Conservation (phyloP, 2,329 filamentous ascomycete genomes). For the Fusarium protoensiforme region DNA sequence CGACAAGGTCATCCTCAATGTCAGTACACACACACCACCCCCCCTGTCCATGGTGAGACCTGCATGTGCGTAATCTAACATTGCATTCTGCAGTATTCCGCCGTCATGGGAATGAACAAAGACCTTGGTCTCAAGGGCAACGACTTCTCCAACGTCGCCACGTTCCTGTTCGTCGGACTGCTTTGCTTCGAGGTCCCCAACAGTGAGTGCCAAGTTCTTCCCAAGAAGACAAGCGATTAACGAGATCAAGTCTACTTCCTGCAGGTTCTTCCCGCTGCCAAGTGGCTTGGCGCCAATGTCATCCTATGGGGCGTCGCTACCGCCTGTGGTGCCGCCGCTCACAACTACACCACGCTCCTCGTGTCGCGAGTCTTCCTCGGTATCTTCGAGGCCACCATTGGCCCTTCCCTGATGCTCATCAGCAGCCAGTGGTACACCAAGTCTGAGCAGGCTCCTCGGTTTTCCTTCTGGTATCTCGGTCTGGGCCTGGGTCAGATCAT, state of each 20-base stretch:
- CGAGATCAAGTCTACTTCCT: slow-evolving; percentile 61
- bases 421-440: slow-evolving; percentile 72
- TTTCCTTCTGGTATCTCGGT: slow-evolving; percentile 71
- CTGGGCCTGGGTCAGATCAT: slow-evolving; percentile 71
- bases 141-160: slow-evolving; percentile 71
- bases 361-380: slow-evolving; percentile 68
- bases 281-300: slow-evolving; percentile 70
- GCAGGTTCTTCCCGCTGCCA: slow-evolving; percentile 69
- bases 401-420: slow-evolving; percentile 69
- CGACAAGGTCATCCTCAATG: slow-evolving; percentile 73
- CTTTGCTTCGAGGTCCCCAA: slow-evolving; percentile 70
- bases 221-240: neutral
- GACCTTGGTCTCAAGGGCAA: slow-evolving; percentile 66
- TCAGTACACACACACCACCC: slow-evolving; percentile 46
- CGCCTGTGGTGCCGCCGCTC: slow-evolving; percentile 63
- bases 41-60: neutral
- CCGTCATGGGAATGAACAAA: slow-evolving; percentile 70
- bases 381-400: slow-evolving; percentile 70
- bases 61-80: neutral
- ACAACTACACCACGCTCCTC: slow-evolving; percentile 64
- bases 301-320: slow-evolving; percentile 68
- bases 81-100: slow-evolving; percentile 63
- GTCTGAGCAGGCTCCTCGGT: slow-evolving; percentile 68
- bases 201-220: slow-evolving; percentile 49
- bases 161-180: slow-evolving; percentile 71